Conservation (phyloP, 306 rosid genomes). For the Quercus berberidifolia region DNA sequence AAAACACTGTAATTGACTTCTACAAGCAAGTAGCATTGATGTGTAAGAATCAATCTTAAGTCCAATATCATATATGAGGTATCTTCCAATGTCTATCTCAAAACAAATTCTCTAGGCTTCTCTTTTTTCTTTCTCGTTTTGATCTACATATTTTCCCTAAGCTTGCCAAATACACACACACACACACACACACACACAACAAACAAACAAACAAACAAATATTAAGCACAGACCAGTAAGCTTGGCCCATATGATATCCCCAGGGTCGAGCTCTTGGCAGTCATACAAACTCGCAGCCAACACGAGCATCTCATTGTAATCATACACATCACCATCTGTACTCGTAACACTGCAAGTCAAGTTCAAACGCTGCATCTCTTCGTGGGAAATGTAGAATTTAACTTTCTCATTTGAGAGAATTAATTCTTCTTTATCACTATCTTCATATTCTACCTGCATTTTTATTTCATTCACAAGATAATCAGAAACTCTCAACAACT, state of each 20-base stretch:
- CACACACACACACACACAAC: neutral
- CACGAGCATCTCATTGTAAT: conserved; percentile 86
- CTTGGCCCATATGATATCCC: conserved; percentile 96
- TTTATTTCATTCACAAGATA: conserved; percentile 12
- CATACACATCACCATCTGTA: conserved; percentile 59
- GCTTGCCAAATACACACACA: neutral
- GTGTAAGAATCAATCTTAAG: too few relatives aligned
- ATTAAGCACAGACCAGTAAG: conserved; percentile 74
- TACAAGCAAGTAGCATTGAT: too few relatives aligned
- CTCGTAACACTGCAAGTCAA: conserved; percentile 54
- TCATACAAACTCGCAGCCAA: conserved; percentile 93
- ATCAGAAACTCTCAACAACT: conserved; percentile 5
- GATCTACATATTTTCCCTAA: neutral
- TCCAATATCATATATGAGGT: neutral
- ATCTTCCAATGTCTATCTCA: neutral
- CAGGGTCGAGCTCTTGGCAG: conserved; percentile 80
- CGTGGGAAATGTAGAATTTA: conserved; percentile 70
- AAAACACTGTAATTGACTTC: too few relatives aligned
- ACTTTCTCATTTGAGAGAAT: conserved; percentile 68
- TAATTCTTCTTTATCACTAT: conserved; percentile 73
- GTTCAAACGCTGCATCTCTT: conserved; percentile 72
- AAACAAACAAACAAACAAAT: neutral
- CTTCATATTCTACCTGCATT: conserved; percentile 81
- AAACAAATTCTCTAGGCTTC: neutral
- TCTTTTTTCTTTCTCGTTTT: neutral